Evolutionary conservation across 768 basidiomycete genomes (phyloP).

Genomic region (Psilocybe tampanensis): DNA sequence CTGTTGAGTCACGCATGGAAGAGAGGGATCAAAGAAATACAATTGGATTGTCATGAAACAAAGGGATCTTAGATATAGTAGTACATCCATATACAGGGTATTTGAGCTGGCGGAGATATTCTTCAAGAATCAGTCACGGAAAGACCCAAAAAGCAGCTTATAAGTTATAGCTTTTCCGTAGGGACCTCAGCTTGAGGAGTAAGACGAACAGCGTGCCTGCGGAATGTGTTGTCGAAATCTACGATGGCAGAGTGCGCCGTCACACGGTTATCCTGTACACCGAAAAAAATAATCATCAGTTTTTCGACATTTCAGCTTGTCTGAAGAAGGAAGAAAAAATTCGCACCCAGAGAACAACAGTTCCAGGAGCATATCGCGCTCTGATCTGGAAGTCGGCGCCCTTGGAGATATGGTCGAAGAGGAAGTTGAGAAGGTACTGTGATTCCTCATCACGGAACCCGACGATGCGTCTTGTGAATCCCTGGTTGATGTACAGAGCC

Average conservation of each 20-base stretch:
- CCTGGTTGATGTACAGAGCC: constrained; percentile 58
- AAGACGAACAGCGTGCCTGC: constrained; percentile 48
- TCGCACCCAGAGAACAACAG: constrained; percentile 58
- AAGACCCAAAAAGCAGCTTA: no score
- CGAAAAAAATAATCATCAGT: no score
- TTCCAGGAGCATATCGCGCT: constrained; percentile 52
- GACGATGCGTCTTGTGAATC: constrained; percentile 56
- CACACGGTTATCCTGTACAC: constrained; percentile 45
- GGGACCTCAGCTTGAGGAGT: constrained; percentile 52
- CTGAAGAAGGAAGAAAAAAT: background rate
- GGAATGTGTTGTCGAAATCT: constrained; percentile 38
- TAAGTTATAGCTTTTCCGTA: constrained; percentile 7
- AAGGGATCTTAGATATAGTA: no score
- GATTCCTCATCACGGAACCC: constrained; percentile 59
- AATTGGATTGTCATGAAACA: no score
- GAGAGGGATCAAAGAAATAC: no score
- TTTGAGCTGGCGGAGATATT: no score
- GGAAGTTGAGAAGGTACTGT: constrained; percentile 55
- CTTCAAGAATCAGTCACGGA: no score
- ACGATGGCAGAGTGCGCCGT: constrained; percentile 47
- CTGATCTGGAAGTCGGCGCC: constrained; percentile 53
- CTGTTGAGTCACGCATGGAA: no score
- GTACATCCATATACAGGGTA: no score
- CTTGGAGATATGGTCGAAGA: constrained; percentile 54
- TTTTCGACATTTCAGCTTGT: no score